These are phyloP conservation scores for Phytophthora podocarpi DNA, from an alignment of 352 stramenopile species.

Conservation along the genomic window DNA sequence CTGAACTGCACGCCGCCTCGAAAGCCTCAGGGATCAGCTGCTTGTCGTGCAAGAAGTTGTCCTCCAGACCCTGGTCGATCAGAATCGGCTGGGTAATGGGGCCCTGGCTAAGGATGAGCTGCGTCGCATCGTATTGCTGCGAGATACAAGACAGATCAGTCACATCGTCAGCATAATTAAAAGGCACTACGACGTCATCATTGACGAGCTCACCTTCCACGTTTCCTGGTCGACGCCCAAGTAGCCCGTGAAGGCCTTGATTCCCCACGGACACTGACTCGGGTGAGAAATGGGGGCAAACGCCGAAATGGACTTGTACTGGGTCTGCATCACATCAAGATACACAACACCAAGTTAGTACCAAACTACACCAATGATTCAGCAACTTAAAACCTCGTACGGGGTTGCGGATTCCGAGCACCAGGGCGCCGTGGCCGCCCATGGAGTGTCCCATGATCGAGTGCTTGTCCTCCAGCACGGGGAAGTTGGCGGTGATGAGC, in stretches of 20 bases:
- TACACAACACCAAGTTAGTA: too few relatives aligned
- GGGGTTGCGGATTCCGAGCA: slow-evolving; percentile 92
- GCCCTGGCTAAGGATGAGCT: slow-evolving; percentile 80
- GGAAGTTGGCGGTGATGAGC: slow-evolving; percentile 90
- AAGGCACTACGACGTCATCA: neutral
- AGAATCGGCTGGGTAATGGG: slow-evolving; percentile 78
- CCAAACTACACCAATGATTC: too few relatives aligned
- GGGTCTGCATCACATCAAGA: slow-evolving; percentile 38
- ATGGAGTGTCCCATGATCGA: slow-evolving; percentile 97
- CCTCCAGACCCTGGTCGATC: slow-evolving; percentile 90
- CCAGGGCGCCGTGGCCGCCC: slow-evolving; percentile 97
- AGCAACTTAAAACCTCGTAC: slow-evolving; percentile 28
- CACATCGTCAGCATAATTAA: neutral
- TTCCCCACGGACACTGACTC: slow-evolving; percentile 96
- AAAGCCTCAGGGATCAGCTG: slow-evolving; percentile 93
- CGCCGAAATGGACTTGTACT: slow-evolving; percentile 94
- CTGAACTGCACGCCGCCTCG: slow-evolving; percentile 77
- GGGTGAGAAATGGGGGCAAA: slow-evolving; percentile 98
- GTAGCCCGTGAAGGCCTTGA: slow-evolving; percentile 98
- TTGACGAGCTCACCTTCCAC: slow-evolving; percentile 59
- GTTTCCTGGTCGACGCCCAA: slow-evolving; percentile 90
- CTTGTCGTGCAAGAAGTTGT: slow-evolving; percentile 89
- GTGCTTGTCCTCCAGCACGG: slow-evolving; percentile 76
- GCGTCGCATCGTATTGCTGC: slow-evolving; percentile 91
- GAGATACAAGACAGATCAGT: slow-evolving; percentile 15